phyloP scores from a whole-genome alignment of 441 rosid species.

The Pelargonium citronellum region DNA sequence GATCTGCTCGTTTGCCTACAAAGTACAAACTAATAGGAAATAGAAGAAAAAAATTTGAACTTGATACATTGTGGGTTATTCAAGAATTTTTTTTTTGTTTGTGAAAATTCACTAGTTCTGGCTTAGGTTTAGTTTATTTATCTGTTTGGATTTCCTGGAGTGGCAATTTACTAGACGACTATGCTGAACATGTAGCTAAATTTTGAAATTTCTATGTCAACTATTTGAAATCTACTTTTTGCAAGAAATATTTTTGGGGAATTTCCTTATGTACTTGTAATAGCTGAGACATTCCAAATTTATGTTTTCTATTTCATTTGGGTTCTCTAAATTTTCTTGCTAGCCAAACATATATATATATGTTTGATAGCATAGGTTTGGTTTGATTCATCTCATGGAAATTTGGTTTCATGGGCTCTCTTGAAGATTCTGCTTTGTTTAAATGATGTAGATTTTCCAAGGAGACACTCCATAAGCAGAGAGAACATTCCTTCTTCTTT shows the following conservation, averaged over 20 bases:
- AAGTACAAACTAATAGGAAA: neutral
- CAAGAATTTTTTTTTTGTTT: neutral
- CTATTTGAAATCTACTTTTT: neutral
- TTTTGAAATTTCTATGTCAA: neutral
- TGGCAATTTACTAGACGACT: neutral
- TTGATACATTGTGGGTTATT: too few species aligned
- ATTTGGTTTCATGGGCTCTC: constrained; percentile 12
- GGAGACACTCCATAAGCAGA: constrained; percentile 24
- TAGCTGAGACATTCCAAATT: neutral
- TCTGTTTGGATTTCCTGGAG: neutral
- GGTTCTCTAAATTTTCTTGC: neutral
- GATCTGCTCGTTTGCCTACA: neutral
- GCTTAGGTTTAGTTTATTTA: neutral
- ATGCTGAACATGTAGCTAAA: neutral
- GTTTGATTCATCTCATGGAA: neutral
- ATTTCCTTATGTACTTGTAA: neutral
- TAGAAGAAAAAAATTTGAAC: neutral
- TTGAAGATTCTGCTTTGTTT: constrained; percentile 1
- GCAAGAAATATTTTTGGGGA: neutral
- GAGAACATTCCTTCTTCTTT: constrained; percentile 24
- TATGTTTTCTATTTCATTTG: neutral
- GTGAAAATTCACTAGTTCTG: neutral
- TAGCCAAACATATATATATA: neutral
- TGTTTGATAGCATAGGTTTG: too few species aligned
- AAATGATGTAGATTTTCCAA: constrained; percentile 32